These are phyloP conservation scores for Musa beccarii DNA, from an alignment of 176 grass and related monocot genomes.

Conservation along the genomic window DNA sequence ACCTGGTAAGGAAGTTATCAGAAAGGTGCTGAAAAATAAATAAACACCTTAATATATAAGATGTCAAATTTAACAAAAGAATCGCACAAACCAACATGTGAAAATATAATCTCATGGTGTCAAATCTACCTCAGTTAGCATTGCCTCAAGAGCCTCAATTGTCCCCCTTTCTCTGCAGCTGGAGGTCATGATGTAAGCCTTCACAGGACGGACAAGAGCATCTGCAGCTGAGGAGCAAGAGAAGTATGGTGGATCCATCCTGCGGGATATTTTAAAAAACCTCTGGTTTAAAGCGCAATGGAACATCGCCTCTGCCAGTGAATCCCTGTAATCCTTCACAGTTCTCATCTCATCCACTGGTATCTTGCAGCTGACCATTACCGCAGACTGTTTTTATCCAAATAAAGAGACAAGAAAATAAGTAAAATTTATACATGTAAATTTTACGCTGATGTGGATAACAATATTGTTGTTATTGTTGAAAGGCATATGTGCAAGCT, in stretches of 20 bases:
- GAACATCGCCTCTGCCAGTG: constrained; percentile 89
- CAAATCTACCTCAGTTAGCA: constrained; percentile 82
- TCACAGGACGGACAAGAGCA: constrained; percentile 70
- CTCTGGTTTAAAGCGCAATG: constrained; percentile 96
- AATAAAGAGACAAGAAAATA: constrained; percentile 25
- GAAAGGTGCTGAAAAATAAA: constrained; percentile 6
- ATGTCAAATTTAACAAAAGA: constrained; percentile 5
- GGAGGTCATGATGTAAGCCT: constrained; percentile 97
- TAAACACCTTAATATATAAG: neutral
- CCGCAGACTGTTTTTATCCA: constrained; percentile 70
- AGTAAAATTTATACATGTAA: neutral
- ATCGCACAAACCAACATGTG: neutral
- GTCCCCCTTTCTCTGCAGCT: constrained; percentile 92
- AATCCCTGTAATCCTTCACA: constrained; percentile 86
- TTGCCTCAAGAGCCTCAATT: constrained; percentile 82
- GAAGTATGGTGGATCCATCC: constrained; percentile 81
- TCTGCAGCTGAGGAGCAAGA: constrained; percentile 94
- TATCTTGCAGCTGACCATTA: constrained; percentile 96
- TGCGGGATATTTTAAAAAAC: constrained; percentile 92
- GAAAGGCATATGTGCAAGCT: neutral
- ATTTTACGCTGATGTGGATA: neutral
- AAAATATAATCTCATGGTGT: constrained; percentile 19
- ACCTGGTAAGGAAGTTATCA: constrained; percentile 44
- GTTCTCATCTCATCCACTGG: constrained; percentile 71
- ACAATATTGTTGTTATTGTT: neutral